Conservation (phyloP, 495 filamentous ascomycete genomes). For the Lentithecium fluviatile region DNA sequence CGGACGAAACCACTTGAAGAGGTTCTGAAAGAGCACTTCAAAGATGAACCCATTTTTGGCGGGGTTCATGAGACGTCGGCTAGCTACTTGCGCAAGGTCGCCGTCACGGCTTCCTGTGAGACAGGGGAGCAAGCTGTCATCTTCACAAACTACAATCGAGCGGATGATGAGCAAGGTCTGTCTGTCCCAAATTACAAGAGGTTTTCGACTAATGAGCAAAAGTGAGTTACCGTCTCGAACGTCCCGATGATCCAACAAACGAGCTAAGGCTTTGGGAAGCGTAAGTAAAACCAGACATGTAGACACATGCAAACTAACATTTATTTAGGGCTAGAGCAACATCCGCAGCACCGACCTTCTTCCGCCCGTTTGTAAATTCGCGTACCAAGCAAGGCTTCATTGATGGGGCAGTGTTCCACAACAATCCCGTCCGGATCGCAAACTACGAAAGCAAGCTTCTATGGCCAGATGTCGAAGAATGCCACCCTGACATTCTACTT, state of each 20-base stretch:
- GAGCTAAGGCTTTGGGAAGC: conserved; percentile 54
- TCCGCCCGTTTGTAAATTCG: conserved; percentile 48
- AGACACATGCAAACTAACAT: not conserved
- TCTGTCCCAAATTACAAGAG: not conserved
- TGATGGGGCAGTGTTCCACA: conserved; percentile 50
- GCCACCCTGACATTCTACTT: conserved; percentile 50
- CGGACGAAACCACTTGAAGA: not conserved
- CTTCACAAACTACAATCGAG: conserved; percentile 55
- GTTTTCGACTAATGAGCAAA: not conserved
- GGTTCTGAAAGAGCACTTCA: not conserved
- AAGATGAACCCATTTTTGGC: conserved; percentile 43
- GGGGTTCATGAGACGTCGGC: conserved; percentile 36
- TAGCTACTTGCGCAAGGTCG: conserved; percentile 45
- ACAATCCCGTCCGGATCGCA: conserved; percentile 51
- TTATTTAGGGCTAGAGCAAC: conserved; percentile 46
- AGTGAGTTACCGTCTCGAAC: conserved; percentile 46
- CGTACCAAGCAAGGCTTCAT: conserved; percentile 44
- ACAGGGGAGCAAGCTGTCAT: conserved; percentile 44
- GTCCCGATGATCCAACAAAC: conserved; percentile 45
- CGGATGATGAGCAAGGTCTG: conserved; percentile 10
- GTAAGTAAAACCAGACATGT: not conserved
- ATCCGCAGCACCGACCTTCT: conserved; percentile 48
- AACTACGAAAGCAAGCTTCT: conserved; percentile 50
- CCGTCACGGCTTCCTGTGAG: conserved; percentile 48
- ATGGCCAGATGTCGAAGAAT: conserved; percentile 47